phyloP scores from a whole-genome alignment of 257 asterid genomes.

The Linaria vulgaris region DNA sequence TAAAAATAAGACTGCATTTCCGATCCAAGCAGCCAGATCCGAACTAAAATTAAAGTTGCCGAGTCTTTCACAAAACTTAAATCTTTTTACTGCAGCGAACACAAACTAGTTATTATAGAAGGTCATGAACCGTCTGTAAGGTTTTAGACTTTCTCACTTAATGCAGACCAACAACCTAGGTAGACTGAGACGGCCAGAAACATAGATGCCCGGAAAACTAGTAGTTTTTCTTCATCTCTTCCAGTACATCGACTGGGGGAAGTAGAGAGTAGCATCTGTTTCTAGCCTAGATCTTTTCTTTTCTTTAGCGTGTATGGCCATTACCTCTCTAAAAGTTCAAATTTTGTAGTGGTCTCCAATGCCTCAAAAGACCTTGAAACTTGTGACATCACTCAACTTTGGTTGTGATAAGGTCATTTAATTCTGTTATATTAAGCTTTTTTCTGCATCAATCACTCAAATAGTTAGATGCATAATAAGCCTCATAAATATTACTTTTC shows the following conservation, averaged over 20 bases:
- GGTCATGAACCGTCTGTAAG: slow-evolving; percentile 16
- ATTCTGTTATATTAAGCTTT: not conserved
- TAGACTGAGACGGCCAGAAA: not conserved
- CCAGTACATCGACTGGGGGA: not conserved
- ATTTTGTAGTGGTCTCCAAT: not conserved
- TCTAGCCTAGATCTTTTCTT: not conserved
- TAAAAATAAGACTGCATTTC: slow-evolving; percentile 5
- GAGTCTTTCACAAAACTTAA: not conserved
- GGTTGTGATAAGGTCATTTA: not conserved
- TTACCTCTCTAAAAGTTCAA: slow-evolving; percentile 2
- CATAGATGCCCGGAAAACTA: not conserved
- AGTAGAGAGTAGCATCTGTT: not conserved
- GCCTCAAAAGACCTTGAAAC: slow-evolving; percentile 6
- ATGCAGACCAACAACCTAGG: not conserved
- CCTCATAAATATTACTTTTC: not conserved
- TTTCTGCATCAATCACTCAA: slow-evolving; percentile 12
- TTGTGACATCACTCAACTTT: slow-evolving; percentile 7
- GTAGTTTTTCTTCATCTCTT: not conserved
- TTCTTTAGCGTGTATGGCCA: not conserved
- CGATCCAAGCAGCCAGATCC: slow-evolving; percentile 3
- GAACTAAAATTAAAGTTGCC: slow-evolving; percentile 8
- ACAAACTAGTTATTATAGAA: slow-evolving; percentile 11
- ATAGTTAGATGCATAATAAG: not conserved
- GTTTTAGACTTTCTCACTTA: slow-evolving; percentile 2
- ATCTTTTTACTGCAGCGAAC: slow-evolving; percentile 2